These are phyloP conservation scores for Neltuma alba DNA, from an alignment of 306 rosid genomes.

Conservation along the genomic window DNA sequence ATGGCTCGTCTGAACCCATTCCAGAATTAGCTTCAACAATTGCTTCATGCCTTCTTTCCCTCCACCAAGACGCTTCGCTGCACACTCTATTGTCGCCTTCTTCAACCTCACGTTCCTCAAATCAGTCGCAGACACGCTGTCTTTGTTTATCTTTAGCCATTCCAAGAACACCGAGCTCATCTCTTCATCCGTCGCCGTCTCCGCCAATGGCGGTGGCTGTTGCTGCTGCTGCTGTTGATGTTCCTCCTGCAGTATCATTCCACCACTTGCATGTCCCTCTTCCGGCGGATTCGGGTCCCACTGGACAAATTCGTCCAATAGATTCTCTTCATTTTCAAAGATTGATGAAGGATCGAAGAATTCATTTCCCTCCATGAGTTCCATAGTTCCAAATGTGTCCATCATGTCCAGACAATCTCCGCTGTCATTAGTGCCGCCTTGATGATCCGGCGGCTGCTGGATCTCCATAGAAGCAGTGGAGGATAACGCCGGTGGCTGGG, in stretches of 20 bases:
- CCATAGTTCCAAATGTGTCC: slow-evolving; percentile 65
- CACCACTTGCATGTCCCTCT: background rate
- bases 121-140: slow-evolving; percentile 66
- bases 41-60: slow-evolving; percentile 71
- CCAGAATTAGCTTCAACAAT: slow-evolving; percentile 62
- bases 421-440: background rate
- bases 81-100: slow-evolving; percentile 62
- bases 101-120: slow-evolving; percentile 65
- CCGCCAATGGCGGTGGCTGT: background rate
- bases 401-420: slow-evolving; percentile 44
- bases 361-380: slow-evolving; percentile 49
- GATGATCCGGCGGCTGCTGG: slow-evolving; percentile 31
- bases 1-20: slow-evolving; percentile 74
- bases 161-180: slow-evolving; percentile 69
- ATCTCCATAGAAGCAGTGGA: slow-evolving; percentile 61
- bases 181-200: slow-evolving; percentile 31
- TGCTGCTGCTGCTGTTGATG: background rate
- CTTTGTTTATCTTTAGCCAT: slow-evolving; percentile 64
- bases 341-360: slow-evolving; percentile 52
- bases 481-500: slow-evolving; percentile 26
- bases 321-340: slow-evolving; percentile 41
- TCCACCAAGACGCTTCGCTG: slow-evolving; percentile 65
- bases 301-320: background rate
- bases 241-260: background rate
- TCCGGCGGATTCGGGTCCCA: background rate